A percentile compares a stretch with the other conserved stretches of the same genome.
phyloP scores from a whole-genome alignment of 2,329 filamentous ascomycete species.

The Aspergillus fructus region DNA sequence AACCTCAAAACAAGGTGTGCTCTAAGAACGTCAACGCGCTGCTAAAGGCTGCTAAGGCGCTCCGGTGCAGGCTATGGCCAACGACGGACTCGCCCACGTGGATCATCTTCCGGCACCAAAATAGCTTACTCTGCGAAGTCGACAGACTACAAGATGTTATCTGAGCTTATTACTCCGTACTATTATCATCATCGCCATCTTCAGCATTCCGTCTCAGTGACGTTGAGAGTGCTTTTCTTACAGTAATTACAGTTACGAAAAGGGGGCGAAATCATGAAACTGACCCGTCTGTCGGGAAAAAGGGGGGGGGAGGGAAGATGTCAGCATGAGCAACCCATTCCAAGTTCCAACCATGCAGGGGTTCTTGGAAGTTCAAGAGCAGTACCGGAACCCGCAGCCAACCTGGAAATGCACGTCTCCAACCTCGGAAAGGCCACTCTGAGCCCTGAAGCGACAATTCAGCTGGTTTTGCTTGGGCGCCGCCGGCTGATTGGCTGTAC shows the following conservation, averaged over 20 bases:
- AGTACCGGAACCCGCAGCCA: not conserved
- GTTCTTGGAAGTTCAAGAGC: too few relatives aligned
- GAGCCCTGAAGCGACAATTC: not conserved
- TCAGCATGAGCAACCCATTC: conserved; percentile 13
- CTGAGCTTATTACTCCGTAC: not conserved
- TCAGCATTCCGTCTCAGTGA: not conserved
- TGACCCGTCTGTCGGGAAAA: not conserved
- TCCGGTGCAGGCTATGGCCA: conserved; percentile 8
- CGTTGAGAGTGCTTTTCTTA: not conserved
- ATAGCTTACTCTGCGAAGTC: conserved; percentile 11
- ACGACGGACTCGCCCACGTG: conserved; percentile 18
- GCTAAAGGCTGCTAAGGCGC: conserved; percentile 6
- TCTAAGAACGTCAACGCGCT: conserved; percentile 5
- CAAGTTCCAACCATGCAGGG: not conserved
- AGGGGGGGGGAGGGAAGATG: not conserved
- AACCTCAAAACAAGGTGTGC: conserved; percentile 8
- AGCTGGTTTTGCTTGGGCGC: not conserved
- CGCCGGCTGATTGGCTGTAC: not conserved
- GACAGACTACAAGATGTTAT: not conserved
- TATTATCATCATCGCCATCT: not conserved
- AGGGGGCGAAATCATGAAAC: not conserved
- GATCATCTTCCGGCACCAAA: conserved; percentile 16
- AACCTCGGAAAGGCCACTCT: not conserved
- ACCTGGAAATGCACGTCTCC: not conserved
- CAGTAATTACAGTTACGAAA: not conserved